These are phyloP conservation scores for Ophiostoma montium DNA, from an alignment of 2,329 filamentous ascomycete species.

Conservation along the genomic window DNA sequence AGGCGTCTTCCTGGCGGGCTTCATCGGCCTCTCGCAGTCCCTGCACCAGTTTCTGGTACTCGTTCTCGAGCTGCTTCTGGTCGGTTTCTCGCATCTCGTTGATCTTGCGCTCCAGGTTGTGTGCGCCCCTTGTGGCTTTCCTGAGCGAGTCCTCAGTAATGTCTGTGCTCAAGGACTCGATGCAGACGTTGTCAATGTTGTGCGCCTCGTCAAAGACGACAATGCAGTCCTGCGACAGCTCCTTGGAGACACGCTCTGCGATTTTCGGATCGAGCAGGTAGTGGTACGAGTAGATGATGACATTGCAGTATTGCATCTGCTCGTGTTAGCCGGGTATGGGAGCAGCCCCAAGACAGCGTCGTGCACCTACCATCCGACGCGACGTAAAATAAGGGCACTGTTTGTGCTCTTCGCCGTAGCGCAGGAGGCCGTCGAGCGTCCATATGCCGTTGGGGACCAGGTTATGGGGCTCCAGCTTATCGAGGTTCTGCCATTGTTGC, in stretches of 20 bases:
- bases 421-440: conserved; percentile 78
- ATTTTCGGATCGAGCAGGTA: conserved; percentile 97
- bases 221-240: conserved; percentile 95
- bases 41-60: conserved; percentile 91
- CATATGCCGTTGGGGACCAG: conserved; percentile 90
- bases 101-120: conserved; percentile 82
- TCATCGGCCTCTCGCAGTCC: conserved; percentile 80
- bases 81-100: conserved; percentile 92
- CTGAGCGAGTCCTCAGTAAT: conserved; percentile 88
- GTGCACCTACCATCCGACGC: conserved; percentile 61
- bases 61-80: conserved; percentile 82
- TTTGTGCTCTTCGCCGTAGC: conserved; percentile 87
- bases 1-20: conserved; percentile 81
- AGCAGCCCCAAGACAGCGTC: too few species aligned
- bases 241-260: conserved; percentile 63
- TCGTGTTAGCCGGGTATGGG: too few species aligned
- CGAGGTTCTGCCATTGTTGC: conserved; percentile 56
- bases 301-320: conserved; percentile 96
- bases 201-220: conserved; percentile 98
- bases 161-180: conserved; percentile 92
- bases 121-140: conserved; percentile 79
- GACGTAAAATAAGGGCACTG: conserved; percentile 97
- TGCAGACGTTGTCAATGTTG: conserved; percentile 99
- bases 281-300: conserved; percentile 99
- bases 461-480: conserved; percentile 87